Evolutionary conservation across 257 asterid species (phyloP).

Genomic region (Leptodermis oblonga): DNA sequence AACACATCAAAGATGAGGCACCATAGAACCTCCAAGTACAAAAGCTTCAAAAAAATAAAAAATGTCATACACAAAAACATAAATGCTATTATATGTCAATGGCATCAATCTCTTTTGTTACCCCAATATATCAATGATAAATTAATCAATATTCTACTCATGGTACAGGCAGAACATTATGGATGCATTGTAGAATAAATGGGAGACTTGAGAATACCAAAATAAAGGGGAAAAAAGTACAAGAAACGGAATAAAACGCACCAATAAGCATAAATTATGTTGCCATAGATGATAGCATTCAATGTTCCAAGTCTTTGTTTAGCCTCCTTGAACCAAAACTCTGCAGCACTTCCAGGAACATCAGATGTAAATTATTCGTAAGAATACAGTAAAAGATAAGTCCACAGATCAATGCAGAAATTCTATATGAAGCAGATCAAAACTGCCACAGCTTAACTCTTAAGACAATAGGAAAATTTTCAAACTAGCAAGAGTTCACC

Average conservation of each 20-base stretch:
- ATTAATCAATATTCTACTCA: neutral
- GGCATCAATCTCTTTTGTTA: neutral
- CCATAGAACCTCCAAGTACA: neutral
- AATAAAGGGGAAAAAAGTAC: no score
- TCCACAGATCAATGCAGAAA: neutral
- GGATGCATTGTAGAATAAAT: neutral
- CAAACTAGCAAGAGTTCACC: neutral
- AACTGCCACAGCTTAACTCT: neutral
- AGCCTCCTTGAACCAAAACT: slow-evolving; percentile 90
- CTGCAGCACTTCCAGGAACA: slow-evolving; percentile 81
- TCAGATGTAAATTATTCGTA: slow-evolving; percentile 27
- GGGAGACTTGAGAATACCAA: neutral
- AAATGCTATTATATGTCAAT: neutral
- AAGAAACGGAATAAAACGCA: slow-evolving; percentile 24
- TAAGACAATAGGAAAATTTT: neutral
- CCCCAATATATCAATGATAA: neutral
- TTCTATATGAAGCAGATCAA: neutral
- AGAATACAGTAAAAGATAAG: slow-evolving; percentile 3
- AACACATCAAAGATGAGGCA: neutral
- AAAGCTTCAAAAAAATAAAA: neutral
- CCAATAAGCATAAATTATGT: slow-evolving; percentile 86
- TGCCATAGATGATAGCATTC: slow-evolving; percentile 86
- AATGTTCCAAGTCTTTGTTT: slow-evolving; percentile 56
- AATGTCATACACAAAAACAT: neutral
- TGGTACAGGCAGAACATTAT: neutral